Conservation (phyloP, 2,329 filamentous ascomycete species). For the Monascus ruber region DNA sequence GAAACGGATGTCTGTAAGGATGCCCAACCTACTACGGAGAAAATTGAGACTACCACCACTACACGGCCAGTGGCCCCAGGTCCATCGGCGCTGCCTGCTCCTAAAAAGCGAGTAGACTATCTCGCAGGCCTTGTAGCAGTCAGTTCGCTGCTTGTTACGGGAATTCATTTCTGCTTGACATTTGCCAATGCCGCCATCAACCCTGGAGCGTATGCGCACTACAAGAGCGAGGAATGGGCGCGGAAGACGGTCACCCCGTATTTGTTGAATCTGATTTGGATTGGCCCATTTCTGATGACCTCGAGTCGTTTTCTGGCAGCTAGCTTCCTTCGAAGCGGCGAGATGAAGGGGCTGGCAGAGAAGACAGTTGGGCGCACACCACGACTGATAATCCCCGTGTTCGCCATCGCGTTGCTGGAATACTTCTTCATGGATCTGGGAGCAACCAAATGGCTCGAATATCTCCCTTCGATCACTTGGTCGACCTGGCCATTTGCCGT, state of each 20-base stretch:
- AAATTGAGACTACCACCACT: too few species aligned
- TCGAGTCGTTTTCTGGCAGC: constrained; percentile 36
- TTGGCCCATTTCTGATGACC: constrained; percentile 40
- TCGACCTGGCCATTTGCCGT: constrained; percentile 38
- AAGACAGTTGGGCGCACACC: constrained; percentile 34
- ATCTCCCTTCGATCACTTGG: constrained; percentile 37
- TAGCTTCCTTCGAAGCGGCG: constrained; percentile 32
- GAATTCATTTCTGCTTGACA: constrained; percentile 36
- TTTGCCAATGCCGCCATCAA: constrained; percentile 32
- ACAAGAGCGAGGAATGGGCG: constrained; percentile 30
- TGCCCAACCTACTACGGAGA: too few species aligned
- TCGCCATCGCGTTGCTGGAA: constrained; percentile 32
- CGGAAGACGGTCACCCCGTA: constrained; percentile 33
- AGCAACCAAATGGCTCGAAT: constrained; percentile 32
- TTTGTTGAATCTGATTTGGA: constrained; percentile 37
- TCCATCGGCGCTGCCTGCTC: background rate
- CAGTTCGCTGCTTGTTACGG: constrained; percentile 34
- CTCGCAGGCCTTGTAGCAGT: constrained; percentile 36
- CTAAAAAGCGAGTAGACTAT: constrained; percentile 31
- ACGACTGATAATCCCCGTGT: constrained; percentile 37
- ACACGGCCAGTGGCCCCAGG: background rate
- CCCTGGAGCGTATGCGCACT: constrained; percentile 24
- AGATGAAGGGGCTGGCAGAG: constrained; percentile 33
- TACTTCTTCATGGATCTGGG: constrained; percentile 39
- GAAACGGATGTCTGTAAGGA: too few species aligned